Evolutionary conservation across 257 asterid species (phyloP).

Genomic region (Nicotiana otophora): DNA sequence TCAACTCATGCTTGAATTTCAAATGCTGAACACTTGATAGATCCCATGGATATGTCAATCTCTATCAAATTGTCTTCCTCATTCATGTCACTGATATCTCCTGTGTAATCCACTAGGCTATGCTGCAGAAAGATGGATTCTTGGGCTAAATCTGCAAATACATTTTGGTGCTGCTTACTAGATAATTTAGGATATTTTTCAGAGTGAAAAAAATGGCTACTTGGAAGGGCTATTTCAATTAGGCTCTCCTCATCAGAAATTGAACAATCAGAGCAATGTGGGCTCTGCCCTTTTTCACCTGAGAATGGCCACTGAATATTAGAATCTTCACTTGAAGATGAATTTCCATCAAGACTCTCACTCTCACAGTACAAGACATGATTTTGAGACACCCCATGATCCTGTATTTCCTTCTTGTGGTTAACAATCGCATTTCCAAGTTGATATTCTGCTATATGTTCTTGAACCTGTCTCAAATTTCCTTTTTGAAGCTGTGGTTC

Average conservation of each 20-base stretch:
- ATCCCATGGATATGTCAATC: conserved; percentile 60
- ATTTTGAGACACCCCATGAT: too few species aligned
- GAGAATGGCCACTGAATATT: conserved; percentile 26
- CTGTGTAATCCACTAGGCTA: too few species aligned
- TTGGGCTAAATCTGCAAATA: too few species aligned
- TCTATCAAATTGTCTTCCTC: conserved; percentile 58
- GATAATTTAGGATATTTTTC: neutral
- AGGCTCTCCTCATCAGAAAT: conserved; percentile 76
- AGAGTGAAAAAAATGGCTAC: conserved; percentile 41
- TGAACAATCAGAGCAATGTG: conserved; percentile 43
- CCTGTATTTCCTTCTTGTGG: too few species aligned
- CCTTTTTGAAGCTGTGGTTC: neutral
- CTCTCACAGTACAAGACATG: neutral
- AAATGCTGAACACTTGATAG: conserved; percentile 40
- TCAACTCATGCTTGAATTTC: conserved; percentile 7
- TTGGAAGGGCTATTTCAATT: conserved; percentile 62
- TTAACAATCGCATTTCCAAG: neutral
- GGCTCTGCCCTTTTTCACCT: conserved; percentile 15
- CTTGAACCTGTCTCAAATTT: neutral
- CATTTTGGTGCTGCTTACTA: too few species aligned
- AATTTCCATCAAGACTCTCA: conserved; percentile 26
- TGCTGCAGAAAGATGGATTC: too few species aligned
- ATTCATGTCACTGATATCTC: neutral
- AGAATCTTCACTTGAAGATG: conserved; percentile 38
- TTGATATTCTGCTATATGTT: neutral